Evolutionary conservation across 2,329 filamentous ascomycete genomes (phyloP).

Genomic region (Fusarium acutatum): DNA sequence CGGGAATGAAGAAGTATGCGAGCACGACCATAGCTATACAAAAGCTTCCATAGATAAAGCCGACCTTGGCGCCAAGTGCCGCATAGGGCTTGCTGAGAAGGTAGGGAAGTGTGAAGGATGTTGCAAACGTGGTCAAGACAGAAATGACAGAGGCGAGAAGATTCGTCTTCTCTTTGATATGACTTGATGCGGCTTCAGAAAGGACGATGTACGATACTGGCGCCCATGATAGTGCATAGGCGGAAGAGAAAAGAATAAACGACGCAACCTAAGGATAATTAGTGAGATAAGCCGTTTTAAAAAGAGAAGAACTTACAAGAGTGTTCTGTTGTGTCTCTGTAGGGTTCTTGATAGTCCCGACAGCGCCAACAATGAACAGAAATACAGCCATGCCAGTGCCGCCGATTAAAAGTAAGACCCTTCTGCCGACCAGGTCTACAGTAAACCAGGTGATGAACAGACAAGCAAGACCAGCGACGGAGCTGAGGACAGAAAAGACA

Average conservation of each 20-base stretch:
- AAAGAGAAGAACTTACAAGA: background rate
- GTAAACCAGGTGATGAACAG: constrained; percentile 17
- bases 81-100: constrained; percentile 48
- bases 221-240: constrained; percentile 42
- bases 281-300: fast-evolving
- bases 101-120: constrained; percentile 50
- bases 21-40: background rate
- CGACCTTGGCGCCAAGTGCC: constrained; percentile 46
- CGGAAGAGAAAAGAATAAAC: constrained; percentile 39
- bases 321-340: background rate
- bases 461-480: background rate
- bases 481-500: constrained; percentile 36
- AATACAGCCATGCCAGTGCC: background rate
- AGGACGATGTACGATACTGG: constrained; percentile 43
- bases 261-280: constrained; percentile 27
- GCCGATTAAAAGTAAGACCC: background rate
- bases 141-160: constrained; percentile 42
- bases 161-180: constrained; percentile 45
- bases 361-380: background rate
- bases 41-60: constrained; percentile 50
- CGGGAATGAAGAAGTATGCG: constrained; percentile 57
- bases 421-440: background rate
- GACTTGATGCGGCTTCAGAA: constrained; percentile 35
- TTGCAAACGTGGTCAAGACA: constrained; percentile 43
- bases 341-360: background rate